Evolutionary conservation across 441 rosid genomes (phyloP).

Genomic region (Viola pubescens): DNA sequence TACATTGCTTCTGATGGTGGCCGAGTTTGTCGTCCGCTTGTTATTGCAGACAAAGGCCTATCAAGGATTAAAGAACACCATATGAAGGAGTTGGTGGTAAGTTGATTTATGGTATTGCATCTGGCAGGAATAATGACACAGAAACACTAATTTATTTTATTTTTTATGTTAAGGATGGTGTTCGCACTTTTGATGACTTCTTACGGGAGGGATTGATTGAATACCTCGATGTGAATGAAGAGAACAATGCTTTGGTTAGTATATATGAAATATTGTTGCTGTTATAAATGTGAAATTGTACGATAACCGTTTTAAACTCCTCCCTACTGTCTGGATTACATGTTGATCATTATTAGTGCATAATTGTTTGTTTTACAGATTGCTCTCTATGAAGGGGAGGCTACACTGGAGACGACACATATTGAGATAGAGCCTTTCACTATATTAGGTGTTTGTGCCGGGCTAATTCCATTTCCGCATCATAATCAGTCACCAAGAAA

Average conservation of each 20-base stretch:
- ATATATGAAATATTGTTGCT: constrained; percentile 9
- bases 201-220: constrained; percentile 84
- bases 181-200: constrained; percentile 83
- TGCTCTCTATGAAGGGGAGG: constrained; percentile 82
- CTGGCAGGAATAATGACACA: constrained; percentile 11
- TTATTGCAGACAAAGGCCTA: constrained; percentile 88
- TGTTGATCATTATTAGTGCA: constrained; percentile 11
- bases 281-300: not conserved
- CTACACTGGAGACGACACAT: constrained; percentile 71
- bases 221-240: constrained; percentile 98
- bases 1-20: constrained; percentile 99
- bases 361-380: constrained; percentile 46
- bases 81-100: constrained; percentile 85
- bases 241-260: constrained; percentile 91
- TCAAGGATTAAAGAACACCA: constrained; percentile 88
- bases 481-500: constrained; percentile 99
- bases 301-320: not conserved
- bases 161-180: constrained; percentile 56
- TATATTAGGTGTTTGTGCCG: constrained; percentile 93
- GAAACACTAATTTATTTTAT: constrained; percentile 21
- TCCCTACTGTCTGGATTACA: constrained; percentile 5
- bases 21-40: constrained; percentile 99
- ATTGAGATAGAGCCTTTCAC: constrained; percentile 98
- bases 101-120: constrained; percentile 21
- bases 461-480: constrained; percentile 95